These are phyloP conservation scores for Hypoxylon lenormandii DNA, from an alignment of 495 filamentous ascomycete species.

Conservation along the genomic window DNA sequence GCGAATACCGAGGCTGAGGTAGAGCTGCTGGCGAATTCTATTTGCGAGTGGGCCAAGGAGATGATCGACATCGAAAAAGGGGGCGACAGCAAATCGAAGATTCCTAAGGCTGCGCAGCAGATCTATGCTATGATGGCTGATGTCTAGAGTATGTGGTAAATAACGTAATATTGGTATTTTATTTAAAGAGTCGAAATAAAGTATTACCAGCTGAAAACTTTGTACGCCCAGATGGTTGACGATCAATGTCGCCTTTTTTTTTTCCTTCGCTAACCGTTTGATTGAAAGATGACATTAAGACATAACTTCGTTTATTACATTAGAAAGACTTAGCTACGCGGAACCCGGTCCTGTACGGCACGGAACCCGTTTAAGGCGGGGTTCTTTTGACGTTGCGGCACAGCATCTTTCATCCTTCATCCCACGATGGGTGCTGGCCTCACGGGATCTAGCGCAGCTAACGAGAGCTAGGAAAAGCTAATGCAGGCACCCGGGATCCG, in stretches of 20 bases:
- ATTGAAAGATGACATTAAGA: background rate
- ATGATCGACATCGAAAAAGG: constrained; percentile 49
- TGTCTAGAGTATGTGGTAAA: constrained; percentile 4
- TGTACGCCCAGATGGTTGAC: too few relatives aligned
- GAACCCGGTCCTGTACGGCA: constrained; percentile 12
- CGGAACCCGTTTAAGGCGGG: constrained; percentile 11
- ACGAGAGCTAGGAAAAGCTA: constrained; percentile 1
- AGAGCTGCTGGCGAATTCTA: constrained; percentile 56
- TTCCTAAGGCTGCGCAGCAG: constrained; percentile 43
- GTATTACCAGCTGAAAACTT: too few relatives aligned
- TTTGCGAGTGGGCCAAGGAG: constrained; percentile 57
- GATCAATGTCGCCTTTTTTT: too few relatives aligned
- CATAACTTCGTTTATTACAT: background rate
- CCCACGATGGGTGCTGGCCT: background rate
- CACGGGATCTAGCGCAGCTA: constrained; percentile 3
- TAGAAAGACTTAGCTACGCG: background rate
- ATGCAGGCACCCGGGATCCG: constrained; percentile 23
- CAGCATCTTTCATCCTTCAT: background rate
- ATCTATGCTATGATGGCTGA: constrained; percentile 42
- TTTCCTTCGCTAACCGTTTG: too few relatives aligned
- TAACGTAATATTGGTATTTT: background rate
- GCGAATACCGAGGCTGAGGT: constrained; percentile 62
- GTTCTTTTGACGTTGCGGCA: background rate
- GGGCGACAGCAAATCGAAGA: constrained; percentile 29
- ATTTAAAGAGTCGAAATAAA: background rate